Evolutionary conservation across 139 green algal genomes (phyloP), one percentile per base, ranked within the genome.

Genomic region (Volvox reticuliferus): DNA sequence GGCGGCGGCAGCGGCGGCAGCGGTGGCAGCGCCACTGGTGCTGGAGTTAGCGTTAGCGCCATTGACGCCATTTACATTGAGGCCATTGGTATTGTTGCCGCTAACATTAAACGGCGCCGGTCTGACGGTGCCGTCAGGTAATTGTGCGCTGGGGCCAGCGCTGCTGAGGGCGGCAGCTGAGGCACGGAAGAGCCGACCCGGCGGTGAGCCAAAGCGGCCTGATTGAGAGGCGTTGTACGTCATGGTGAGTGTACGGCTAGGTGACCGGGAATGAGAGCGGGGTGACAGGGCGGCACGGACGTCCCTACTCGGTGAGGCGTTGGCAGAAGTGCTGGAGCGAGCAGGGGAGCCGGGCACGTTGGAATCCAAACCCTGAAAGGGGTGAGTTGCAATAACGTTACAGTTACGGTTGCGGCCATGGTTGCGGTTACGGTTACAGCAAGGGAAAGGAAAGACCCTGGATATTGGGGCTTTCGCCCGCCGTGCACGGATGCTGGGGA

Each of bases 221-320:
- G 76, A 82, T 35, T 84, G 78, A 24, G 78, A 82, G 76, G 24
- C 71, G 71, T 79, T 81, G 75, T 81, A 55, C 9, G 75, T 30
- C 75, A 81, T 81, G 75, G 71, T 79, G 22, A 81, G 12, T 24
- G 75, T 55, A 55, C 75, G 78, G 82, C 33, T 76, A 35, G 63
- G 33, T 24, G 82, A 67, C 63, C 82, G 33, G 18, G 62, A 77
- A 20, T 67, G 82, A 21, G 44, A 55, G 44, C 44, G 5, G 44
- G 82, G 67, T 26, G 19, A 17, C 30, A 78, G 18, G 82, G 82
- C 19, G 82, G 65, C 24, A 30, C 65, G 65, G 24, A 73, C 21
- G 21, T 73, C 65, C 65, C 63, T 22, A 20, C 3, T 12, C 24
- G 36, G 65, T 65, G 6, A 35, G 35, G 82, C 2, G 33, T 32